These are phyloP conservation scores for Colletotrichum gloeosporioides DNA, from an alignment of 2,329 filamentous ascomycete species.

Conservation along the genomic window DNA sequence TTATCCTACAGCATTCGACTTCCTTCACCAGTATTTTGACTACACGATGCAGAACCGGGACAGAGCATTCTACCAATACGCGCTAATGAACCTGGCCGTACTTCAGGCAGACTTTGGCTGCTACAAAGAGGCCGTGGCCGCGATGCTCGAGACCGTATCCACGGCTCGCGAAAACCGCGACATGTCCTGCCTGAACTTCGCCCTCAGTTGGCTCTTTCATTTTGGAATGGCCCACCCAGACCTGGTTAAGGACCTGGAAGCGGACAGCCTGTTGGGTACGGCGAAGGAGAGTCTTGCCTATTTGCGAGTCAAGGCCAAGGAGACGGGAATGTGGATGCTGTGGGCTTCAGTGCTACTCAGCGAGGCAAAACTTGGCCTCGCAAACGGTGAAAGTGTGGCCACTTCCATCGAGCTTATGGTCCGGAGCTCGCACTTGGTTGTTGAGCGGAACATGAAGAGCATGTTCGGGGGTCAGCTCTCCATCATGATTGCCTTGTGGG, in stretches of 20 bases:
- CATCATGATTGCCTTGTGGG: slow-evolving; percentile 76
- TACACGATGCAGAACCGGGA: slow-evolving; percentile 90
- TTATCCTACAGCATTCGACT: slow-evolving; percentile 88
- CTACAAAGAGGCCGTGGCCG: slow-evolving; percentile 85
- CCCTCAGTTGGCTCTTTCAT: slow-evolving; percentile 94
- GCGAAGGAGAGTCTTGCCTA: slow-evolving; percentile 85
- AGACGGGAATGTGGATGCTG: slow-evolving; percentile 84
- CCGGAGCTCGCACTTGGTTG: slow-evolving; percentile 82
- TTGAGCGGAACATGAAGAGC: slow-evolving; percentile 75
- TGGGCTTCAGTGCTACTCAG: slow-evolving; percentile 84
- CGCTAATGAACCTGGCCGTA: slow-evolving; percentile 89
- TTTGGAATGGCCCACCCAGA: slow-evolving; percentile 86
- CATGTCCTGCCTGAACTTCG: slow-evolving; percentile 91
- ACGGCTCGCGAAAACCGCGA: slow-evolving; percentile 95
- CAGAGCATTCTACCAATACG: slow-evolving; percentile 91
- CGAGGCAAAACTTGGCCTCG: slow-evolving; percentile 81
- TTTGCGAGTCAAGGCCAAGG: slow-evolving; percentile 84
- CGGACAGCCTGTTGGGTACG: slow-evolving; percentile 75
- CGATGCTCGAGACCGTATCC: slow-evolving; percentile 93
- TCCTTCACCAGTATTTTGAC: slow-evolving; percentile 93
- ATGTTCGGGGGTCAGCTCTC: slow-evolving; percentile 78
- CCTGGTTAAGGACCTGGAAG: slow-evolving; percentile 72
- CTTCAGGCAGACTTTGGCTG: slow-evolving; percentile 96
- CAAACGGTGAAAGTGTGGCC: slow-evolving; percentile 69
- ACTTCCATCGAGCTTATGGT: slow-evolving; percentile 77